phyloP scores from a whole-genome alignment of 2,329 filamentous ascomycete genomes.

The Thelonectria olida region DNA sequence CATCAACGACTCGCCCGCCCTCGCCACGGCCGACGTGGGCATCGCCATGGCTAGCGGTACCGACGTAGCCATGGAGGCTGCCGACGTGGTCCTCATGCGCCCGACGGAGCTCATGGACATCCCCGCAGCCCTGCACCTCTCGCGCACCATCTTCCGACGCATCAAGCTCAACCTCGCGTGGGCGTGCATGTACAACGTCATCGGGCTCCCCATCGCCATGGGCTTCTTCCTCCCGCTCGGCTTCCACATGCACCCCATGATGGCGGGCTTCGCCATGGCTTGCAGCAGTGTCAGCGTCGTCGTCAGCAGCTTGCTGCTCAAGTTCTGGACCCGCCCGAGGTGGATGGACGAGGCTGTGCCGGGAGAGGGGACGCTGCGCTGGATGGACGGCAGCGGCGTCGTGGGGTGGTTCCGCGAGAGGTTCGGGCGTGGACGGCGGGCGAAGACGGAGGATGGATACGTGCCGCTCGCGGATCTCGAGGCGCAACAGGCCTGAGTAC shows the following conservation, averaged over 20 bases:
- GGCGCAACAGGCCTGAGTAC: neutral
- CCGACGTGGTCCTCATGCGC: slow-evolving; percentile 94
- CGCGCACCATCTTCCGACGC: slow-evolving; percentile 84
- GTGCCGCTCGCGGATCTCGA: slow-evolving; percentile 67
- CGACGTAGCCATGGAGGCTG: slow-evolving; percentile 97
- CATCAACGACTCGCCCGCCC: slow-evolving; percentile 96
- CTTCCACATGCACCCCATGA: slow-evolving; percentile 89
- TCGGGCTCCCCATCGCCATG: slow-evolving; percentile 97
- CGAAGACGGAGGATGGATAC: slow-evolving; percentile 64
- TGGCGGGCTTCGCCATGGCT: slow-evolving; percentile 94
- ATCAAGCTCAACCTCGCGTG: slow-evolving; percentile 95
- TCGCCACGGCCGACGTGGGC: slow-evolving; percentile 91
- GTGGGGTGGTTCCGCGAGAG: slow-evolving; percentile 54
- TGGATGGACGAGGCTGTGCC: slow-evolving; percentile 84
- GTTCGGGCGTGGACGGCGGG: slow-evolving; percentile 47
- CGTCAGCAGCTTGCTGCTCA: slow-evolving; percentile 81
- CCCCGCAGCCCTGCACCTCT: slow-evolving; percentile 84
- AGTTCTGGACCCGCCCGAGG: slow-evolving; percentile 82
- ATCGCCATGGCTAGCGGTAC: slow-evolving; percentile 94
- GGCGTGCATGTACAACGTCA: slow-evolving; percentile 91
- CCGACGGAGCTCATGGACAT: slow-evolving; percentile 92
- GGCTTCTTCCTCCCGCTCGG: slow-evolving; percentile 93
- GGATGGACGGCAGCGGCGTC: slow-evolving; percentile 54
- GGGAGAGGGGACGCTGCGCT: slow-evolving; percentile 54
- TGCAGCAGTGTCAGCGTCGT: slow-evolving; percentile 91